phyloP scores from a whole-genome alignment of 202 grass and related monocot species.

The Alloteropsis angusta region DNA sequence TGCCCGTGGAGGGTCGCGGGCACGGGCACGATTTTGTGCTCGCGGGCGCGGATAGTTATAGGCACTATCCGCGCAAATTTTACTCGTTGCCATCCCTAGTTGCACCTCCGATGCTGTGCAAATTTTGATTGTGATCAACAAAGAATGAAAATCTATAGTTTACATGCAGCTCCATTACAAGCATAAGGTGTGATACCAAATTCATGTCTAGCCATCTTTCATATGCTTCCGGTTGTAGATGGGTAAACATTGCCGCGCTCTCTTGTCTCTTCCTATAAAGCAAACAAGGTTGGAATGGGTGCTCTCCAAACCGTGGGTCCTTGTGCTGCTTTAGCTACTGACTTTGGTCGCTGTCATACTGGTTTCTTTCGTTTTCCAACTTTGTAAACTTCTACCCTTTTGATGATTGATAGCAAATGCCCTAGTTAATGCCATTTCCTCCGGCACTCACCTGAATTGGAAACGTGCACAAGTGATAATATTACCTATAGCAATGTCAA shows the following conservation, averaged over 20 bases:
- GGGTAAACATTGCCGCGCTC: neutral
- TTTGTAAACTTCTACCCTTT: neutral
- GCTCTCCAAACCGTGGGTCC: neutral
- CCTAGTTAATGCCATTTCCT: neutral
- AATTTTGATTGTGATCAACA: neutral
- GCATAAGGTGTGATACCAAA: neutral
- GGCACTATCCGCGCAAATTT: no score
- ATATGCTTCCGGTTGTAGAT: neutral
- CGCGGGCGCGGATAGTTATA: no score
- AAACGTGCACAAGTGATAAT: constrained; percentile 9
- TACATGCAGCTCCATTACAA: neutral
- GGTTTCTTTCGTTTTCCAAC: constrained; percentile 24
- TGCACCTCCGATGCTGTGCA: neutral
- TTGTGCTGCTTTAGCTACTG: neutral
- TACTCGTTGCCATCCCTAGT: no score
- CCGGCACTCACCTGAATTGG: constrained; percentile 2
- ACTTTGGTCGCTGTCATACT: constrained; percentile 5
- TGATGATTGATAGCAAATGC: neutral
- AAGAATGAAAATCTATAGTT: neutral
- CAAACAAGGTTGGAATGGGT: neutral
- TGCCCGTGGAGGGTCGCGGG: no score
- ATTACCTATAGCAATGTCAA: constrained; percentile 11
- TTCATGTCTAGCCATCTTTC: neutral
- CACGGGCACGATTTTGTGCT: no score
- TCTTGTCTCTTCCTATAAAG: neutral